Percentiles rank a stretch among this genome's conserved stretches.
Evolutionary conservation across 108 stramenopile genomes (phyloP).

Genomic region (Nitzschia sp.): DNA sequence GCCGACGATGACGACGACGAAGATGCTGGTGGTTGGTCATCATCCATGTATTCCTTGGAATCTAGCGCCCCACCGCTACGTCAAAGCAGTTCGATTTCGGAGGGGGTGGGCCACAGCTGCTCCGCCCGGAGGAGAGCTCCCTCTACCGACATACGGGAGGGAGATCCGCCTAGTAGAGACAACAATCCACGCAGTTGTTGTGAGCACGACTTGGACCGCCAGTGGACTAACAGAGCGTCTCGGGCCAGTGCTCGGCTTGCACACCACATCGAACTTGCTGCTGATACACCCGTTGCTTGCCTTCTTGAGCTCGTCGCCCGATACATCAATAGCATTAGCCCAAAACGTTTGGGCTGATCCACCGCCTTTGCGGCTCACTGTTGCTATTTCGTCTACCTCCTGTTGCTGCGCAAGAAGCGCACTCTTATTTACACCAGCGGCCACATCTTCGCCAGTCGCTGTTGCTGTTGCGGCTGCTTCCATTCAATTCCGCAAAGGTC

Average conservation of each 20-base stretch:
- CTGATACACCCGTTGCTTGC: not conserved
- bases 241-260: not conserved
- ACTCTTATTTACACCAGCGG: too few species aligned
- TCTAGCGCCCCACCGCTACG: too few species aligned
- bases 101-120: too few species aligned
- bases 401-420: too few species aligned
- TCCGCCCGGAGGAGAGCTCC: too few species aligned
- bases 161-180: not conserved
- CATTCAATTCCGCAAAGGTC: conserved; percentile 10
- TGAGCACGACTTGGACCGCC: conserved; percentile 48
- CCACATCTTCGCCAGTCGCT: not conserved
- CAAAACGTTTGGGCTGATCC: not conserved
- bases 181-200: conserved; percentile 22
- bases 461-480: conserved; percentile 5
- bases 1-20: conserved; percentile 23
- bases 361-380: too few species aligned
- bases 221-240: conserved; percentile 21
- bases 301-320: conserved; percentile 16
- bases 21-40: conserved; percentile 12
- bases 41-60: conserved; percentile 4
- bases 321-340: conserved; percentile 7
- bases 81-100: too few species aligned
- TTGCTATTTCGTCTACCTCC: too few species aligned
- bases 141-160: too few species aligned
- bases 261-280: conserved; percentile 26